phyloP scores from a whole-genome alignment of 2,329 filamentous ascomycete species.

The Diplodia scrobiculata region DNA sequence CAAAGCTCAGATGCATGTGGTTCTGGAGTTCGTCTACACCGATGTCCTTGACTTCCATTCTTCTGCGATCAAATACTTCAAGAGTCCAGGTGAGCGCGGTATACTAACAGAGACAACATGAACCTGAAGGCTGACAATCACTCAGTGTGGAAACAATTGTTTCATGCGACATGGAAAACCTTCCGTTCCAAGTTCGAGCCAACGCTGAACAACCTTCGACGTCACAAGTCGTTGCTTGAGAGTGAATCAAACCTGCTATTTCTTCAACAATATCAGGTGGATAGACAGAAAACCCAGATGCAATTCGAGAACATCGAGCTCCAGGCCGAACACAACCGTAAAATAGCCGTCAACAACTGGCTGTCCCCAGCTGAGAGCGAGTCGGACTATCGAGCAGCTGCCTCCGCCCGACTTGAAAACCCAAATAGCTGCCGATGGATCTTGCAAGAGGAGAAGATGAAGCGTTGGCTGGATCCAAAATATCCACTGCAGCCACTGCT shows the following conservation, averaged over 20 bases:
- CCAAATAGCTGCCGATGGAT: neutral
- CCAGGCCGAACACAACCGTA: conserved; percentile 29
- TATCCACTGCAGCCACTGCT: conserved; percentile 35
- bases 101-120: neutral
- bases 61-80: conserved; percentile 39
- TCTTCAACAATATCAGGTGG: neutral
- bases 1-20: conserved; percentile 38
- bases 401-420: neutral
- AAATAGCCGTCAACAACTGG: conserved; percentile 30
- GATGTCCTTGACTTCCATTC: conserved; percentile 49
- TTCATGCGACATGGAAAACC: conserved; percentile 35
- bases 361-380: conserved; percentile 14
- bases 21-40: conserved; percentile 43
- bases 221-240: conserved; percentile 33
- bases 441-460: neutral
- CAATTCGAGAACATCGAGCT: neutral
- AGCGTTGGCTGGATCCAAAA: neutral
- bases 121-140: neutral
- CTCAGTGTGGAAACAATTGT: conserved; percentile 37
- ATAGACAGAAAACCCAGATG: neutral
- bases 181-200: conserved; percentile 31
- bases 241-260: conserved; percentile 31
- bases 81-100: conserved; percentile 32
- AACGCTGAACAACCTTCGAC: conserved; percentile 33
- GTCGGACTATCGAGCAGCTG: neutral